phyloP scores from a whole-genome alignment of 768 basidiomycete species.

The Boletellus sp. region DNA sequence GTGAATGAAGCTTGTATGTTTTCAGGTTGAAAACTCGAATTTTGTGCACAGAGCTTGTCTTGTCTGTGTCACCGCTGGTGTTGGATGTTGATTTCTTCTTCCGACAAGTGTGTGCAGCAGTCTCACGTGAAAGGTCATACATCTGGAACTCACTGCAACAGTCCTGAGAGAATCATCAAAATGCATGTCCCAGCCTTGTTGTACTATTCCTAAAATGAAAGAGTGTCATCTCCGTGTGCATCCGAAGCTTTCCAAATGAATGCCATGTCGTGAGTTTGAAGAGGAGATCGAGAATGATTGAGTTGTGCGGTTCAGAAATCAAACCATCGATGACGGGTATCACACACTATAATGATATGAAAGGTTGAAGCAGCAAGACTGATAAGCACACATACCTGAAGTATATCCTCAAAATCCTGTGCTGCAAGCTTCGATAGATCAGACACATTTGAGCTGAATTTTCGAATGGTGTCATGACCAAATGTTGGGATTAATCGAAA shows the following conservation, averaged over 20 bases:
- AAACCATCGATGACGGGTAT: constrained; percentile 36
- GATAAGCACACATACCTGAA: constrained; percentile 21
- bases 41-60: too few relatives aligned
- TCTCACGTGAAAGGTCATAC: too few relatives aligned
- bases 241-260: constrained; percentile 21
- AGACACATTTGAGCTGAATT: constrained; percentile 32
- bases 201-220: too few relatives aligned
- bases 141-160: too few relatives aligned
- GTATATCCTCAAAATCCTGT: constrained; percentile 37
- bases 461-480: constrained; percentile 28
- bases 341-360: constrained; percentile 20
- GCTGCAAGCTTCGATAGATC: constrained; percentile 35
- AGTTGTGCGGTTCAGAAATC: constrained; percentile 13
- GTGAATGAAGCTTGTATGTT: too few relatives aligned
- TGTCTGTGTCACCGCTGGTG: too few relatives aligned
- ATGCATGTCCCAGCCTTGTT: too few relatives aligned
- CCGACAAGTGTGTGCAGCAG: too few relatives aligned
- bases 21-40: too few relatives aligned
- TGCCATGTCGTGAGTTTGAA: constrained; percentile 25
- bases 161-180: too few relatives aligned
- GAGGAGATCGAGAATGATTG: constrained; percentile 15
- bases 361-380: too few relatives aligned
- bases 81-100: too few relatives aligned
- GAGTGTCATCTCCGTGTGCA: constrained; percentile 24
- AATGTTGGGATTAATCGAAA: constrained; percentile 28